These are phyloP conservation scores for grape (Vitis vinifera) DNA, from an alignment of 164 flowering plant species.

Conservation along the genomic window ASM3070453v1 NC_081820.1:27450001-27450500, in stretches of 20 bases:
- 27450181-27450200: slow-evolving; percentile 36
- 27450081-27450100: slow-evolving; percentile 21
- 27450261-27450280: neutral
- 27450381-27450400: no score
- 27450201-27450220: slow-evolving; percentile 27
- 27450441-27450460: slow-evolving; percentile 40
- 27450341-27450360: no score
- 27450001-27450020: no score
- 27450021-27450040: neutral
- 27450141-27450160: slow-evolving; percentile 25
- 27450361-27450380: no score
- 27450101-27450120: slow-evolving; percentile 26
- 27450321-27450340: no score
- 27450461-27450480: slow-evolving; percentile 60
- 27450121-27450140: slow-evolving; percentile 30
- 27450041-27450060: neutral
- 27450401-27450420: no score
- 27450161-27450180: slow-evolving; percentile 21
- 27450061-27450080: neutral
- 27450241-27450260: neutral
- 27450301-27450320: neutral
- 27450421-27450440: neutral
- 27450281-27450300: no score
- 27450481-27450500: slow-evolving; percentile 62
- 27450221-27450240: slow-evolving; percentile 41